Percentiles rank a stretch among this genome's conserved stretches.
Evolutionary conservation across 352 stramenopile genomes (phyloP).

Genomic region (Phytophthora syringae): DNA sequence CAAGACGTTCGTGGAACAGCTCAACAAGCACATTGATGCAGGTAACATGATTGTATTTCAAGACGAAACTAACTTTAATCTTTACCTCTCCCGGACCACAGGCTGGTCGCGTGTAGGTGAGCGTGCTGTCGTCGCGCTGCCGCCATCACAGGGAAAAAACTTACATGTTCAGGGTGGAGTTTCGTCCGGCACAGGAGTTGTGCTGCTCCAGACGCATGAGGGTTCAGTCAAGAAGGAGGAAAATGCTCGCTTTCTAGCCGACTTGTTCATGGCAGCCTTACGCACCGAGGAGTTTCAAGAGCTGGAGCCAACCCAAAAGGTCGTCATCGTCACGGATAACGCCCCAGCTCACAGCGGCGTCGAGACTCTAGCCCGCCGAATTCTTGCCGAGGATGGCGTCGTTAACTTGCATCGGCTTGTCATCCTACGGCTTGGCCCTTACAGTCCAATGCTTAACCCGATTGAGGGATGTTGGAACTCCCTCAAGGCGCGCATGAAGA

Average conservation of each 20-base stretch:
- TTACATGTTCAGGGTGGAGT: not conserved
- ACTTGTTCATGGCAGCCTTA: not conserved
- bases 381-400: too few species aligned
- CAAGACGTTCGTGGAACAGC: not conserved
- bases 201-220: not conserved
- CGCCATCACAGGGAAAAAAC: not conserved
- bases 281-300: not conserved
- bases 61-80: too few species aligned
- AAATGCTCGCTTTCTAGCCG: constrained; percentile 2
- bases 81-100: too few species aligned
- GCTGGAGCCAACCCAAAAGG: not conserved
- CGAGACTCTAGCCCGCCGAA: not conserved
- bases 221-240: not conserved
- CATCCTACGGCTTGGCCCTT: not conserved
- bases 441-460: not conserved
- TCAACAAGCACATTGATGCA: not conserved
- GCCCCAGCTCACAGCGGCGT: not conserved
- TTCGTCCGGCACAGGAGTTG: not conserved
- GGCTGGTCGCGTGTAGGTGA: not conserved
- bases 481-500: not conserved
- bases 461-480: not conserved
- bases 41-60: too few species aligned
- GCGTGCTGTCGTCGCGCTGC: not conserved
- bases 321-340: not conserved
- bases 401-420: not conserved